Percentiles rank a stretch among this genome's conserved stretches.
Conservation (phyloP, 1,139 yeast genomes). For the Scheffersomyces stambukii region DNA sequence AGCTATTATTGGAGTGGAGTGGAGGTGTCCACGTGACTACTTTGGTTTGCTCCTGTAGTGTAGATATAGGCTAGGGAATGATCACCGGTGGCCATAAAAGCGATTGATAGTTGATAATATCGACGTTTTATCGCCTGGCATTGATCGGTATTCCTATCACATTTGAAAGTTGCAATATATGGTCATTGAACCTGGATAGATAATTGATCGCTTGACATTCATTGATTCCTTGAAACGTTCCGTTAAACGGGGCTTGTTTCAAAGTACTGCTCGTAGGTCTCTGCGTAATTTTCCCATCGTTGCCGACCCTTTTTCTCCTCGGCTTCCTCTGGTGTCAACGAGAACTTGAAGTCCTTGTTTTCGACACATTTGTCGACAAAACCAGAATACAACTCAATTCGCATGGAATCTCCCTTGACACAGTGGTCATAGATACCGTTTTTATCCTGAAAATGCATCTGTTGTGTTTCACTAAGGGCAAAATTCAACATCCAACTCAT, state of each 20-base stretch:
- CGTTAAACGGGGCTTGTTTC: slow-evolving; percentile 6
- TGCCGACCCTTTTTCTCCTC: slow-evolving; percentile 1
- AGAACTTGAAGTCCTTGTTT: slow-evolving; percentile 1
- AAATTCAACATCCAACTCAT: no score
- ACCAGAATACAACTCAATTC: slow-evolving; percentile 4
- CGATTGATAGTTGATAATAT: neutral
- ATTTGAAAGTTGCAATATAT: neutral
- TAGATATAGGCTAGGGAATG: slow-evolving; percentile 1
- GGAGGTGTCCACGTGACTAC: no score
- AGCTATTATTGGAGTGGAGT: no score
- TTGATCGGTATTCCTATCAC: neutral
- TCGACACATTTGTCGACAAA: slow-evolving; percentile 4
- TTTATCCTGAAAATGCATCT: slow-evolving; percentile 1
- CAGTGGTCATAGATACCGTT: neutral
- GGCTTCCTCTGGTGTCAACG: slow-evolving; percentile 2
- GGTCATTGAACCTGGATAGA: slow-evolving; percentile 1
- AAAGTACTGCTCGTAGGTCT: no score
- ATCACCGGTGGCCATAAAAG: no score
- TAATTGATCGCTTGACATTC: slow-evolving; percentile 1
- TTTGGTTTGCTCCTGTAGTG: neutral
- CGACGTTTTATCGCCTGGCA: no score
- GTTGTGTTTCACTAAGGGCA: slow-evolving; percentile 10
- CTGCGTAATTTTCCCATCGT: slow-evolving; percentile 9
- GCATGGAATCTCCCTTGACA: slow-evolving; percentile 5
- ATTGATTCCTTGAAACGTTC: neutral